These are phyloP conservation scores for Mortierella sp. DNA, from an alignment of 371 early-diverging fungal genomes.

Conservation along the genomic window DNA sequence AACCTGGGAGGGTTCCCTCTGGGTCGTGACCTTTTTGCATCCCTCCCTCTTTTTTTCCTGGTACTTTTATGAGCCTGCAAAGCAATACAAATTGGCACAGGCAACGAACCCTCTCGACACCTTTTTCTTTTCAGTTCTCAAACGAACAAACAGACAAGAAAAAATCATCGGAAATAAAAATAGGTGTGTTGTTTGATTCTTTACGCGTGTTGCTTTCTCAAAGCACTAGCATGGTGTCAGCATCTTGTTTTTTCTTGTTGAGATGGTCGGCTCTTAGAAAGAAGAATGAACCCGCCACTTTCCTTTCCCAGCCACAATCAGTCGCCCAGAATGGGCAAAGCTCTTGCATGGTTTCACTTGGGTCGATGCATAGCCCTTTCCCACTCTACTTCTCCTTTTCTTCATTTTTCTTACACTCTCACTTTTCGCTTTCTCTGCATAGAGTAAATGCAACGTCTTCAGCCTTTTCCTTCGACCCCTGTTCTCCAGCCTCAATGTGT, in stretches of 20 bases:
- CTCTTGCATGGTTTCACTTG: background rate
- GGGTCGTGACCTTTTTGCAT: too few relatives aligned
- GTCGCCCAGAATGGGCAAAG: background rate
- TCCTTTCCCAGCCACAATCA: background rate
- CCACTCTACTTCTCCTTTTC: background rate
- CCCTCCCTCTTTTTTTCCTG: too few relatives aligned
- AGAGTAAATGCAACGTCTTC: background rate
- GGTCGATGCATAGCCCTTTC: background rate
- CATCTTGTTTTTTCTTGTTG: background rate
- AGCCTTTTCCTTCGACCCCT: background rate
- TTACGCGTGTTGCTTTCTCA: too few relatives aligned
- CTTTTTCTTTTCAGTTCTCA: too few relatives aligned
- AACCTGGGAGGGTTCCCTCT: too few relatives aligned
- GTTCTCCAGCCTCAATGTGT: too few relatives aligned
- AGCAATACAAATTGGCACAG: too few relatives aligned
- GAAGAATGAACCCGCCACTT: background rate
- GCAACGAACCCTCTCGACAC: too few relatives aligned
- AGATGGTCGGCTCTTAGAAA: background rate
- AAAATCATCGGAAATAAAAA: too few relatives aligned
- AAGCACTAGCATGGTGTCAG: background rate
- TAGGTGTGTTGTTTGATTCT: too few relatives aligned
- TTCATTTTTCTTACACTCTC: background rate
- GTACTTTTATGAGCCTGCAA: too few relatives aligned
- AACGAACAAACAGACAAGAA: too few relatives aligned
- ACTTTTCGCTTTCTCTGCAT: background rate